These are phyloP conservation scores for Ajuga chamaepitys DNA, from an alignment of 257 asterid species.

Conservation along the genomic window DNA sequence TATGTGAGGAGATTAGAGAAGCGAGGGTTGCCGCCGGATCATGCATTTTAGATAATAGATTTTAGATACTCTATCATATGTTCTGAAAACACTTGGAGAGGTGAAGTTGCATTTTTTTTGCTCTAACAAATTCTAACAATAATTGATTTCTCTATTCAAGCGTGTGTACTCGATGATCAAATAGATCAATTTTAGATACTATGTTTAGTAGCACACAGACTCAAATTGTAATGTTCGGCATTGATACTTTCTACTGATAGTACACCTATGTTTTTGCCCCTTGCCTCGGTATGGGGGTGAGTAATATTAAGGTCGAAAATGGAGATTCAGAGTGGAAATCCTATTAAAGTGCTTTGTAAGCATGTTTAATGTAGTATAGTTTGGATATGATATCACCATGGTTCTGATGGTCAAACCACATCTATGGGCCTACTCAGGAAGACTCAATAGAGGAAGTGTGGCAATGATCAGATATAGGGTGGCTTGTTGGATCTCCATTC, in stretches of 20 bases:
- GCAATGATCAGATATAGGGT: neutral
- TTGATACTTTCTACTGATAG: neutral
- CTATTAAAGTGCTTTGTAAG: neutral
- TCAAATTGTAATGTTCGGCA: neutral
- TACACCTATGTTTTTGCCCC: neutral
- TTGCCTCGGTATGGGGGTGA: neutral
- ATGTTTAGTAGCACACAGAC: constrained; percentile 2
- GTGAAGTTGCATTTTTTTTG: constrained; percentile 34
- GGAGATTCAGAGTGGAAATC: neutral
- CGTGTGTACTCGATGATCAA: constrained; percentile 1
- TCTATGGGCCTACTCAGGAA: neutral
- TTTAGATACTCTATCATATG: constrained; percentile 72
- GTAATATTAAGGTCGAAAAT: neutral
- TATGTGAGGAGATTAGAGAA: too few species aligned
- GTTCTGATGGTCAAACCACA: neutral
- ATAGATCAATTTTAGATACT: neutral
- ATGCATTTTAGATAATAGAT: too few species aligned
- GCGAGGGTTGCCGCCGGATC: too few species aligned
- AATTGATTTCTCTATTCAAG: neutral
- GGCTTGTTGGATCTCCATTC: too few species aligned
- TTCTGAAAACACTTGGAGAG: constrained; percentile 90
- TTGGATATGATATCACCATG: neutral
- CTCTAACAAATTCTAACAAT: constrained; percentile 16
- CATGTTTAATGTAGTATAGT: neutral
- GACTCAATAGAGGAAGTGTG: too few species aligned